Conservation (phyloP, 345 rosid genomes). For the Sisymbrium irio region DNA sequence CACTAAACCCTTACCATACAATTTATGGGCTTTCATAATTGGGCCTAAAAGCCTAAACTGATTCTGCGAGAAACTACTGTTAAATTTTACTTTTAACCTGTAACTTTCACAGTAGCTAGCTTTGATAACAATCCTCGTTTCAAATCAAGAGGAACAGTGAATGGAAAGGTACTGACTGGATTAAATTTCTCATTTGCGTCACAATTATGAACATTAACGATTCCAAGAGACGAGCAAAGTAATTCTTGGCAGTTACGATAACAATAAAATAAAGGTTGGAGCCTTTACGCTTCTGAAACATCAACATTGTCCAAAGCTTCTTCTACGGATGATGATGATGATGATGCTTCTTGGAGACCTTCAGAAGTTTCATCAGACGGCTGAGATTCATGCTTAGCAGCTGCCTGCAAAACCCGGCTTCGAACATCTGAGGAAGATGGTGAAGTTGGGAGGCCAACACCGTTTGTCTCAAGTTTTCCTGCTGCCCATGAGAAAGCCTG, state of each 20-base stretch:
- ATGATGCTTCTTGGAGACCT: constrained; percentile 23
- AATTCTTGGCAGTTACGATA: not conserved
- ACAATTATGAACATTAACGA: constrained; percentile 9
- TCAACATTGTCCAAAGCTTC: constrained; percentile 30
- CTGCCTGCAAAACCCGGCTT: constrained; percentile 83
- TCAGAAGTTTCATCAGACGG: constrained; percentile 62
- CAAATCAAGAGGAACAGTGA: not conserved
- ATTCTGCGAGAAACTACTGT: not conserved
- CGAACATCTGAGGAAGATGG: constrained; percentile 86
- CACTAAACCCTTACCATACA: no score
- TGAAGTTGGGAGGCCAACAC: constrained; percentile 80
- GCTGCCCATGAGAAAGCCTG: constrained; percentile 84
- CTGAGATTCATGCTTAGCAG: constrained; percentile 88
- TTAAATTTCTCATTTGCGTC: not conserved
- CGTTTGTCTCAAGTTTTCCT: constrained; percentile 78
- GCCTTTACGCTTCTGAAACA: constrained; percentile 32
- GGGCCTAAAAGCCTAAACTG: not conserved
- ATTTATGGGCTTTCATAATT: no score
- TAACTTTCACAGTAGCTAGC: not conserved
- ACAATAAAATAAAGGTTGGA: constrained; percentile 4
- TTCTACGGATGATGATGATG: constrained; percentile 11
- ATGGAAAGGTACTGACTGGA: not conserved
- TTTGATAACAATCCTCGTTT: not conserved
- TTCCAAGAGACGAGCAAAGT: constrained; percentile 12
- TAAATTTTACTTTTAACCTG: not conserved